A percentile compares a stretch with the other conserved stretches of the same genome.
Conservation (phyloP, 2,329 filamentous ascomycete genomes). For the Aspergillus fumigatus region DNA sequence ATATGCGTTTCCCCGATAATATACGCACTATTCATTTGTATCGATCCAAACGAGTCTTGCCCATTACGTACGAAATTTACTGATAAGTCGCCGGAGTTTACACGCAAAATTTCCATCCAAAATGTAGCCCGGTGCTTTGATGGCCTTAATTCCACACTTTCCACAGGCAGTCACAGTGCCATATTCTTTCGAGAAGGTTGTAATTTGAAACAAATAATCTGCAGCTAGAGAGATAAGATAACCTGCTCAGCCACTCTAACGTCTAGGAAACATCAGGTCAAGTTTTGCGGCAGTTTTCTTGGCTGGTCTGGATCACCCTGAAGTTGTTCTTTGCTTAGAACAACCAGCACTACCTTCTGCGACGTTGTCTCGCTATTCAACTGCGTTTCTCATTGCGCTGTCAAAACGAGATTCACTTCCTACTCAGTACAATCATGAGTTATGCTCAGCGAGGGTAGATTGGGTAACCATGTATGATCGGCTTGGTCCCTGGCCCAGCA, state of each 20-base stretch:
- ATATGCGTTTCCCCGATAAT: constrained; percentile 32
- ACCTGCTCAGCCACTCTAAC: not conserved
- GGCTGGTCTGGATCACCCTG: not conserved
- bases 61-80: not conserved
- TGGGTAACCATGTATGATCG: not conserved
- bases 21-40: not conserved
- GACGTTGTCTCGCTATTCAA: not conserved
- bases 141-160: not conserved
- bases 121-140: not conserved
- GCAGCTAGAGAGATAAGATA: not conserved
- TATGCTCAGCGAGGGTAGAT: not conserved
- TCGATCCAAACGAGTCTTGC: not conserved
- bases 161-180: not conserved
- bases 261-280: not conserved
- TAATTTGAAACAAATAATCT: not conserved
- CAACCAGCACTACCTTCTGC: not conserved
- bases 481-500: not conserved
- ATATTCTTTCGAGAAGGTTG: not conserved
- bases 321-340: not conserved
- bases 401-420: constrained; percentile 27
- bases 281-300: not conserved
- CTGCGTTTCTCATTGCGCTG: not conserved
- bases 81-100: not conserved
- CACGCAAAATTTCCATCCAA: not conserved
- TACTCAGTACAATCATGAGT: not conserved